Base-by-base conservation (phyloP, 768 basidiomycete species). In the Filobasidium floriforme region DNA sequence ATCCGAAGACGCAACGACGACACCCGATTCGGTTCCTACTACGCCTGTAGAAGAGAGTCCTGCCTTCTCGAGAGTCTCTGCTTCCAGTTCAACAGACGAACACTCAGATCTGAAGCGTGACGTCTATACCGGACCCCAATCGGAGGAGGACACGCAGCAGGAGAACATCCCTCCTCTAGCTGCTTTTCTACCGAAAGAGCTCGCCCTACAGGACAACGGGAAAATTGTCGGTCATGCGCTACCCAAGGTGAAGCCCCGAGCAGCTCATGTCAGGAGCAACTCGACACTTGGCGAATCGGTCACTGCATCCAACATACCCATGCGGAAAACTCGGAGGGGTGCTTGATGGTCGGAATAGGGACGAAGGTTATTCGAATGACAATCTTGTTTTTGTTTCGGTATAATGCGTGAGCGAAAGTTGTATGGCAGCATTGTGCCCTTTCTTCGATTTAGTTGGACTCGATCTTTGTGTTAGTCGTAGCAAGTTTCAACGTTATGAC, bases 121-220 rank as follows among this genome's bases (percentile, higher is more conserved):
- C 9, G 32, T 37, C 32, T 22, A 2, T 57, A 57, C 15, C 15
- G 54, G 7, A 22, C 15, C 19, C 15, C 54, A 15, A 57, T 26
- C n/a, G 14, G 22, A 57, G 54, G 54, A 57, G 15, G 54, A 57
- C 15, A 15, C 2, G 15, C 7, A 57, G 26, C 54, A 57, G 29
- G 54, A 57, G 24, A 57, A 57, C 54, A 28, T 57, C 14, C 54
- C 54, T 24, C 54, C 54, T 57, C 18, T 32, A 19, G 54, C 54
- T n/a, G 26, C 14, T 15, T 24, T 26, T n/a, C 15, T 24, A 6
- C 24, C 24, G 22, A 57, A 15, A 28, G 54, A 57, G 29, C 2
- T 32, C 24, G 54, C 54, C 5, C 54, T 4, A 4, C 7, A 5
- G 12, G 54, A 57, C 24, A 26, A 19, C 12, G 14, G 14, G 18